Evolutionary conservation across 805 yeast species (phyloP), one percentile per base, ranked within the genome.

Genomic region (Yamadazyma olivae): DNA sequence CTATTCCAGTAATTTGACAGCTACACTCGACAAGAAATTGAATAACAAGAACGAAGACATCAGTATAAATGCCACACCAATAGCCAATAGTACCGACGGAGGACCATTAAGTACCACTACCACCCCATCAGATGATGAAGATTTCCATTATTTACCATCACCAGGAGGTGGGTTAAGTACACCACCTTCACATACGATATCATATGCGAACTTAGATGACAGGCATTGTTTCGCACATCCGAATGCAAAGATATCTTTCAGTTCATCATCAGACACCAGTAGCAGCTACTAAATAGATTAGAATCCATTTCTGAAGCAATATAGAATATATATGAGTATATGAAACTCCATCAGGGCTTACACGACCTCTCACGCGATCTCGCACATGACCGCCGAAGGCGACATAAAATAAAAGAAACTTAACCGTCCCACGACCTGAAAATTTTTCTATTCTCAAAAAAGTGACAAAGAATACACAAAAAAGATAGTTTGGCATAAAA

Each of bases 211-310:
- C 24, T 43, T 53, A 24, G 72, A 67, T 25, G 67, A 61, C 30
- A 45, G 70, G 22, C 57, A 64, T 22, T 64, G 68, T 44, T 67
- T 47, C 41, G 71, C 74, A 3, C 74, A 67, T 45, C 74, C 74
- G 2, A 58, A 65, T 38, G 71, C 72, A 18, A 59, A 52, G 27
- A 56, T 67, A 4, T 48, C 52, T 14, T 43, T 57, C 20, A 31
- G 45, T 5, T 30, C 33, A 4, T 30, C 32, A 6, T 30, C 33
- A 16, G 33, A 30, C 5, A 6, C n/a, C 5, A 30, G 27, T 13
- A 29, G 23, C 17, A 8, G 14, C 13, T 27, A 16, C 6, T 27
- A 13, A 25, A 25, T n/a, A 13, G 14, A n/a, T n/a, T n/a, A n/a
- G n/a, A n/a, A n/a, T n/a, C n/a, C n/a, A n/a, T n/a, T n/a, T n/a